phyloP scores from a whole-genome alignment of 257 asterid genomes.

The Primulina tabacum region DNA sequence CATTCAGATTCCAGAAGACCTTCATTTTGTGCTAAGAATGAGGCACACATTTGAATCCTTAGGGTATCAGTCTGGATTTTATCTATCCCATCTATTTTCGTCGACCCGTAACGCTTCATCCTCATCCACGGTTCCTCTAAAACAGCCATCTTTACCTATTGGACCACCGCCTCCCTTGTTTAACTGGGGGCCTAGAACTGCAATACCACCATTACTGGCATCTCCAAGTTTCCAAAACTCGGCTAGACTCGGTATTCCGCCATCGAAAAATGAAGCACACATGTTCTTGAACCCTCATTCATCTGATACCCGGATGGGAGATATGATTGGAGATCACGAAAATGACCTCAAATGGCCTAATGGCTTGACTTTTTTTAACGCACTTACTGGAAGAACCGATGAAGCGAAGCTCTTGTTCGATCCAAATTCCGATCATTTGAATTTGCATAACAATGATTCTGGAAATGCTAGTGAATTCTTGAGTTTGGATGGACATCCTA shows the following conservation, averaged over 20 bases:
- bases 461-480: conserved; percentile 55
- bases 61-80: conserved; percentile 92
- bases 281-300: conserved; percentile 84
- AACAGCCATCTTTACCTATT: conserved; percentile 54
- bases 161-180: conserved; percentile 65
- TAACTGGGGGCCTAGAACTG: conserved; percentile 81
- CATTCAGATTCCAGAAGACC: conserved; percentile 86
- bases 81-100: conserved; percentile 86
- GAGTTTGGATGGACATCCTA: conserved; percentile 74
- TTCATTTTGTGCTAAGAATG: conserved; percentile 96
- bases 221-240: conserved; percentile 58
- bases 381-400: conserved; percentile 65
- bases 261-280: conserved; percentile 66
- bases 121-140: conserved; percentile 49
- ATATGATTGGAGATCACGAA: conserved; percentile 65
- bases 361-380: conserved; percentile 72
- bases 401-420: conserved; percentile 73
- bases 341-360: conserved; percentile 94
- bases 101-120: conserved; percentile 63
- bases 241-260: conserved; percentile 47
- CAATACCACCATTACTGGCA: conserved; percentile 42
- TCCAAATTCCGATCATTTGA: conserved; percentile 37
- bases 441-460: conserved; percentile 36
- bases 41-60: conserved; percentile 91
- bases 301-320: conserved; percentile 57